Percentiles rank a stretch among this genome's conserved stretches.
phyloP scores from a whole-genome alignment of 257 asterid species.

The Nicotiana obtusifolia region DNA sequence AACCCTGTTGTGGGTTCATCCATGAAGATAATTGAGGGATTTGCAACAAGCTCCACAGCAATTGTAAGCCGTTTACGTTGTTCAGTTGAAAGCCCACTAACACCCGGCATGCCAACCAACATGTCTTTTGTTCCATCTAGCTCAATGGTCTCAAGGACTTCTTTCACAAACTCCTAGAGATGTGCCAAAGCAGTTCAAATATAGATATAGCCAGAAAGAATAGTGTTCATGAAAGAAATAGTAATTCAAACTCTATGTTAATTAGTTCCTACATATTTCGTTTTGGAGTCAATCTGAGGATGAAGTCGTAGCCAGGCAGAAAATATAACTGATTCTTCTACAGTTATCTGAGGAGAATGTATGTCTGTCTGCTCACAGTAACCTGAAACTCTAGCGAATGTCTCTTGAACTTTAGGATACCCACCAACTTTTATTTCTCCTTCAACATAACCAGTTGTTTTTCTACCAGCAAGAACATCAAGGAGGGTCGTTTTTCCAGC shows the following conservation, averaged over 20 bases:
- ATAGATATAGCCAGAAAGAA: not conserved
- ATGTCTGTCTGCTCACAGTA: conserved; percentile 55
- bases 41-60: conserved; percentile 59
- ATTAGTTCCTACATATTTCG: conserved; percentile 29
- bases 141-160: conserved; percentile 53
- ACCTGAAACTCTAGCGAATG: conserved; percentile 49
- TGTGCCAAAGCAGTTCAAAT: not conserved
- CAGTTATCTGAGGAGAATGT: conserved; percentile 53
- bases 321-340: conserved; percentile 46
- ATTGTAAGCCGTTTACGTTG: conserved; percentile 52
- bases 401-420: conserved; percentile 47
- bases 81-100: conserved; percentile 50
- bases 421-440: conserved; percentile 55
- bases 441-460: conserved; percentile 44
- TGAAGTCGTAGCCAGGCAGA: conserved; percentile 64
- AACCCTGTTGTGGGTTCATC: conserved; percentile 63
- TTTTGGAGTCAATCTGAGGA: conserved; percentile 32
- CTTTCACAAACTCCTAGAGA: conserved; percentile 45
- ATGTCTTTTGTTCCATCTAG: conserved; percentile 42
- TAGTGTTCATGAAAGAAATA: not conserved
- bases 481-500: conserved; percentile 66
- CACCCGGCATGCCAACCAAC: conserved; percentile 49
- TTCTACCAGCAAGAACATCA: conserved; percentile 60
- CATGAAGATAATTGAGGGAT: conserved; percentile 51
- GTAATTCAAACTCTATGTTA: not conserved